Evolutionary conservation across 352 stramenopile species (phyloP).

Genomic region (Phytophthora fragariaefolia): DNA sequence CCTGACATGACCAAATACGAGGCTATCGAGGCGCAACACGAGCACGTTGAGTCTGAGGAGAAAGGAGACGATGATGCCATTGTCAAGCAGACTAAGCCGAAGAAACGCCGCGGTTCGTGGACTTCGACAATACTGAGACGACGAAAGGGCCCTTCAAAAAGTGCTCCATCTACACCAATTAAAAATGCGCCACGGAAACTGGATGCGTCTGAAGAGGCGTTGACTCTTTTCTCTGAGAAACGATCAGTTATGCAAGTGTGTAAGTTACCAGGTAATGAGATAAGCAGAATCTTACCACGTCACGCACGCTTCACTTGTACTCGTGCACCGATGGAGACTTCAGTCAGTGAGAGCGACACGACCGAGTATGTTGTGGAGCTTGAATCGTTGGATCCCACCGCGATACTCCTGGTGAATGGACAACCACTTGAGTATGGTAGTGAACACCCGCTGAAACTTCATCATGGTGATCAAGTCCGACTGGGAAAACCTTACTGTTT

Average conservation of each 20-base stretch:
- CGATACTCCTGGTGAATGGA: slow-evolving; percentile 52
- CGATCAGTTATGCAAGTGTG: slow-evolving; percentile 42
- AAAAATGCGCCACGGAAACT: slow-evolving; percentile 13
- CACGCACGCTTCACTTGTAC: slow-evolving; percentile 44
- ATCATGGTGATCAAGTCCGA: slow-evolving; percentile 58
- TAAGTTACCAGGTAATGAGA: slow-evolving; percentile 27
- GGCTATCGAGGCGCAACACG: slow-evolving; percentile 11
- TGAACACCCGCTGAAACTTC: slow-evolving; percentile 27
- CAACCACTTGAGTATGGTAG: slow-evolving; percentile 23
- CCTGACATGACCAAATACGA: slow-evolving; percentile 22
- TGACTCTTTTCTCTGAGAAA: slow-evolving; percentile 29
- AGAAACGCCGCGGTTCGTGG: slow-evolving; percentile 45
- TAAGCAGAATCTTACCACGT: slow-evolving; percentile 32
- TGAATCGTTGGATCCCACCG: slow-evolving; percentile 40
- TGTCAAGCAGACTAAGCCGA: slow-evolving; percentile 16
- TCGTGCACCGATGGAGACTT: slow-evolving; percentile 4
- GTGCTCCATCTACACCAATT: slow-evolving; percentile 29
- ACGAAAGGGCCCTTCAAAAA: slow-evolving; percentile 30
- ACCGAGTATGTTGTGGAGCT: slow-evolving; percentile 42
- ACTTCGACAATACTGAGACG: slow-evolving; percentile 48
- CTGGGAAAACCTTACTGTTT: slow-evolving; percentile 52
- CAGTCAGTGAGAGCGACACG: slow-evolving; percentile 5
- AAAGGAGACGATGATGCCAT: slow-evolving; percentile 17
- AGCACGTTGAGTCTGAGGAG: slow-evolving; percentile 9
- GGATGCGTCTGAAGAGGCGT: slow-evolving; percentile 12